A percentile compares a stretch with the other conserved stretches of the same genome.
Conservation (phyloP, 2,329 filamentous ascomycete genomes). For the Drechslerella dactyloides region DNA sequence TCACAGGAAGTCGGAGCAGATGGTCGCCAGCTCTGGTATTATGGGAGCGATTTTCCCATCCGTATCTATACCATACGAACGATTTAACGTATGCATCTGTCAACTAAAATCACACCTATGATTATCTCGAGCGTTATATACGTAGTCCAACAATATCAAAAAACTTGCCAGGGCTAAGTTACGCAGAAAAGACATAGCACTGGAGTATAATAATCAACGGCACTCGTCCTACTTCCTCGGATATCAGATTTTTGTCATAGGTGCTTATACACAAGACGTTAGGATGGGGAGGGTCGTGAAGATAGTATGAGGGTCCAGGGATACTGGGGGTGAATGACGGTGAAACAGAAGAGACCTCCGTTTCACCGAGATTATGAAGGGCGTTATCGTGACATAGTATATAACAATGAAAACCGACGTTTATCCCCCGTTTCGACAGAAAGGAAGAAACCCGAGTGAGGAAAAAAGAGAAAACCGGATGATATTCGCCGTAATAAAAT, state of each 20-base stretch:
- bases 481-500: slow-evolving; percentile 52
- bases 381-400: slow-evolving; percentile 48
- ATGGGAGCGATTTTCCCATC: slow-evolving; percentile 34
- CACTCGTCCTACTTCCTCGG: slow-evolving; percentile 13
- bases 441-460: slow-evolving; percentile 36
- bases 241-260: slow-evolving; percentile 29
- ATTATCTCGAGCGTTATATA: no score
- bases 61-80: slow-evolving; percentile 23
- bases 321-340: slow-evolving; percentile 16
- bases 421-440: slow-evolving; percentile 43
- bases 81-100: no score
- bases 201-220: neutral
- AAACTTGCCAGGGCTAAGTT: no score
- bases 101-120: no score
- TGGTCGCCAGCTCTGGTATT: slow-evolving; percentile 29
- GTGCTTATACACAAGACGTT: slow-evolving; percentile 47
- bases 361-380: slow-evolving; percentile 48
- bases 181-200: neutral
- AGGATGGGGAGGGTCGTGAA: slow-evolving; percentile 30
- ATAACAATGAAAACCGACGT: slow-evolving; percentile 45
- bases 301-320: neutral
- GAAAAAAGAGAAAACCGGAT: slow-evolving; percentile 37
- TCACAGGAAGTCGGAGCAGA: neutral
- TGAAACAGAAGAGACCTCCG: slow-evolving; percentile 35
- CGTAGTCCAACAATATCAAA: no score